phyloP scores from a whole-genome alignment of 331 rosid genomes.

The Phaseolus coccineus region DNA sequence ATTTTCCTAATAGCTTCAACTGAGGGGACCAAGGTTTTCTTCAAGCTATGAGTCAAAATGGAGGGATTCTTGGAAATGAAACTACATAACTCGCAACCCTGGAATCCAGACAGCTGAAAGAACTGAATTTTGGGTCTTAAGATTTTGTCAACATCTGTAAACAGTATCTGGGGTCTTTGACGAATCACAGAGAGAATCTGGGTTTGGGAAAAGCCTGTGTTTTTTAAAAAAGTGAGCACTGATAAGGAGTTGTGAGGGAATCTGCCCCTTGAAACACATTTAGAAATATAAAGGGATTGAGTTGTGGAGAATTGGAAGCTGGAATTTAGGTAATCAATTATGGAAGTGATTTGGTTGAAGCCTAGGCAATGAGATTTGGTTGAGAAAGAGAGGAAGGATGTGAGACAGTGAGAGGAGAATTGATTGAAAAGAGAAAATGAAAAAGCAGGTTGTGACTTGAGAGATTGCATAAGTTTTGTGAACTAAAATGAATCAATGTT shows the following conservation, averaged over 20 bases:
- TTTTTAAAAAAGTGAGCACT: conserved; percentile 20
- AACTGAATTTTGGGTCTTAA: conserved; percentile 35
- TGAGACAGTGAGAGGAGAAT: background rate
- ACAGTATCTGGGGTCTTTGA: conserved; percentile 36
- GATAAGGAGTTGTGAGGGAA: conserved; percentile 15
- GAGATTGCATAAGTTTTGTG: conserved; percentile 25
- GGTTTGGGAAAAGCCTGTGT: conserved; percentile 38
- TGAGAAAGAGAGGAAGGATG: background rate
- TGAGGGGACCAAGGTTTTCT: conserved; percentile 35
- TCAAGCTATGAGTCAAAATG: conserved; percentile 41
- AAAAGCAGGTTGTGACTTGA: background rate
- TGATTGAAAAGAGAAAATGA: conserved; percentile 3
- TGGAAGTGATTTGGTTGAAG: background rate
- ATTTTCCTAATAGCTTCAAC: conserved; percentile 40
- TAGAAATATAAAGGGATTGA: conserved; percentile 8
- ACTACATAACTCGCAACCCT: background rate
- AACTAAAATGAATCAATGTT: background rate
- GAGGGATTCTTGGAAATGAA: conserved; percentile 22
- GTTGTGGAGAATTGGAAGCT: conserved; percentile 4
- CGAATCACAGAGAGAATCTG: conserved; percentile 23
- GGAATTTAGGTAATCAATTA: conserved; percentile 11
- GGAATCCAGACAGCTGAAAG: conserved; percentile 37
- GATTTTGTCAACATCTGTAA: conserved; percentile 33
- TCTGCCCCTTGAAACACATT: background rate
- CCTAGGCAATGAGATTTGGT: background rate